Conservation (phyloP, 805 yeast species). For the Lachancea thermotolerans region DNA sequence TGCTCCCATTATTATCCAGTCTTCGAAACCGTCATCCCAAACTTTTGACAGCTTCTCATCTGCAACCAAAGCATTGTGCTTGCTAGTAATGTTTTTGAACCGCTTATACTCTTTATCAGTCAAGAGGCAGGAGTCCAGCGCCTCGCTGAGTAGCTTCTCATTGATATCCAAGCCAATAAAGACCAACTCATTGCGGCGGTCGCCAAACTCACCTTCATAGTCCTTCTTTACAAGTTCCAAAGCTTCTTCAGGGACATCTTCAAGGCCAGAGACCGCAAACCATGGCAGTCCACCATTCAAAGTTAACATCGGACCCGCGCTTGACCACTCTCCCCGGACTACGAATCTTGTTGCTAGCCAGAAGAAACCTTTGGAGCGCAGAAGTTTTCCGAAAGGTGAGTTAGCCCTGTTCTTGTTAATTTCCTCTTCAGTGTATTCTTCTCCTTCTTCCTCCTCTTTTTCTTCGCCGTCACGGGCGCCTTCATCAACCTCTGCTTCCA, state of each 20-base stretch:
- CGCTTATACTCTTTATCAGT: constrained; percentile 33
- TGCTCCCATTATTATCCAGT: constrained; percentile 29
- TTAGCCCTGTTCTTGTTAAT: constrained; percentile 32
- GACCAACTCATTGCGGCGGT: constrained; percentile 41
- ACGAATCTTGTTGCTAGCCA: constrained; percentile 40
- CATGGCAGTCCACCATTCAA: constrained; percentile 39
- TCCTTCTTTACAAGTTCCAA: constrained; percentile 31
- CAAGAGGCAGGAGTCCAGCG: constrained; percentile 35
- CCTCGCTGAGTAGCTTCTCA: constrained; percentile 24
- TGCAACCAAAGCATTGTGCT: constrained; percentile 26
- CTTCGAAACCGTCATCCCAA: constrained; percentile 40
- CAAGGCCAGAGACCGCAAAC: constrained; percentile 34
- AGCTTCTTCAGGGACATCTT: constrained; percentile 32
- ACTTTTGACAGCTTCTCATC: constrained; percentile 29
- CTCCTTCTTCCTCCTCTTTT: constrained; percentile 26
- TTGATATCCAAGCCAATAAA: constrained; percentile 38
- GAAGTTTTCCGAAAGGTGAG: constrained; percentile 34
- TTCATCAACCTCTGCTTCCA: constrained; percentile 30
- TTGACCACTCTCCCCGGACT: constrained; percentile 40
- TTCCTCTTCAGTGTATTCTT: constrained; percentile 28
- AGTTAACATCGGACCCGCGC: constrained; percentile 39
- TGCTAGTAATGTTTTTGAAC: constrained; percentile 27
- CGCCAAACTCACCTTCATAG: constrained; percentile 37
- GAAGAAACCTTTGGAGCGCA: constrained; percentile 40
- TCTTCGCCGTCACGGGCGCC: constrained; percentile 28